Evolutionary conservation across 129 eudicot genomes (phyloP).

Genomic region (Escallonia rubra): DNA sequence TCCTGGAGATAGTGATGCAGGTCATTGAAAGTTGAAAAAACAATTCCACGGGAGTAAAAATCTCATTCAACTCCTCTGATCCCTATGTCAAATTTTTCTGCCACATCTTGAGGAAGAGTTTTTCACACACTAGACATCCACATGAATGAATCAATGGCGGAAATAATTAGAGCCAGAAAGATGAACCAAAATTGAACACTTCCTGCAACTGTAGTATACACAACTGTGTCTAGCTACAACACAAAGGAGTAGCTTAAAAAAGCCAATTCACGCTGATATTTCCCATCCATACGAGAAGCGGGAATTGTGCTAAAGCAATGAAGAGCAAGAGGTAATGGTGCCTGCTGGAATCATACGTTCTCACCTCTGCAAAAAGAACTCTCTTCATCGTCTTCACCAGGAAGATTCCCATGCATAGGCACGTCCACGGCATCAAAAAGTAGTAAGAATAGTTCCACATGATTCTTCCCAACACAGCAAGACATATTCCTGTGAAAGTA

Average conservation of each 20-base stretch:
- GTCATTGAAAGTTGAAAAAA: too few species aligned
- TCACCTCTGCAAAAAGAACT: conserved; percentile 43
- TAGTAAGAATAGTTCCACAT: conserved; percentile 45
- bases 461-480: conserved; percentile 47
- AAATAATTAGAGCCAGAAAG: too few species aligned
- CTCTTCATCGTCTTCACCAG: conserved; percentile 52
- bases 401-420: conserved; percentile 51
- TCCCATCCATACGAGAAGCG: conserved; percentile 49
- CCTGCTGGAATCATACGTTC: conserved; percentile 47
- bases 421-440: conserved; percentile 51
- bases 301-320: conserved; percentile 54
- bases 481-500: conserved; percentile 46
- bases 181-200: too few species aligned
- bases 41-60: too few species aligned
- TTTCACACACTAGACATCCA: too few species aligned
- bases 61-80: too few species aligned
- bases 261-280: conserved; percentile 45
- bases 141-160: too few species aligned
- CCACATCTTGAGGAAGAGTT: too few species aligned
- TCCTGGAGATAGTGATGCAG: too few species aligned
- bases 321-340: conserved; percentile 48
- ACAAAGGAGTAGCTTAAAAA: conserved; percentile 13
- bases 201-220: background rate
- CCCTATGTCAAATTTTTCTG: too few species aligned
- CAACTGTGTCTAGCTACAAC: conserved; percentile 2